Conservation (phyloP, 1,284 basidiomycete species). For the Heterobasidion parviporum region DNA sequence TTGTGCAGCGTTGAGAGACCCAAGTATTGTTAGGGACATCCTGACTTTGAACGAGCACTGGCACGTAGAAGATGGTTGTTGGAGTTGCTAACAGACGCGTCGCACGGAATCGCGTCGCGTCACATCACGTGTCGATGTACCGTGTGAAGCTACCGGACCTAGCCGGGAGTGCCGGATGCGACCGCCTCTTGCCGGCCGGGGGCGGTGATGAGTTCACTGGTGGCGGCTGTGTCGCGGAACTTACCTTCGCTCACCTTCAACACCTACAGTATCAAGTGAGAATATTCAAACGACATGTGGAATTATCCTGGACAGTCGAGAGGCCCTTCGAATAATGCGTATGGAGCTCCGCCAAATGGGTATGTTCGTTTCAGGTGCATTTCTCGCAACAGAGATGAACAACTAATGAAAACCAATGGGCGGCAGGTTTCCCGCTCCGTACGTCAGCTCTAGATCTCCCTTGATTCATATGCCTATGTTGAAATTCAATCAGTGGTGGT, state of each 20-base stretch:
- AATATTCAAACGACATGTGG: background rate
- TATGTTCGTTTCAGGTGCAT: background rate
- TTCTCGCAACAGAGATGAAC: background rate
- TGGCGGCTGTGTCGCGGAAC: no score
- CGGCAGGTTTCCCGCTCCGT: constrained; percentile 8
- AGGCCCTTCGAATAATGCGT: background rate
- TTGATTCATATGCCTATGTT: constrained; percentile 9
- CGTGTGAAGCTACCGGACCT: no score
- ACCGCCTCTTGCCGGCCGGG: no score
- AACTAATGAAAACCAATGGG: background rate
- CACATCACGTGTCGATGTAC: background rate
- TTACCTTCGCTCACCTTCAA: no score
- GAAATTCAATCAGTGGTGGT: constrained; percentile 8
- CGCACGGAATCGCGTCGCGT: background rate
- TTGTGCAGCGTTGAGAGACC: background rate
- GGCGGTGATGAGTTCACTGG: no score
- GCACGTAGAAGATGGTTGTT: background rate
- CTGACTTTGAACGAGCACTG: background rate
- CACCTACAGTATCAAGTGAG: no score
- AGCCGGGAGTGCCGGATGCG: no score
- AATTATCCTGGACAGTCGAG: background rate
- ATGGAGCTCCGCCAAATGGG: constrained; percentile 1
- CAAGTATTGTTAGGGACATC: background rate
- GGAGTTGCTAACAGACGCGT: background rate
- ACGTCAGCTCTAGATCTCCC: constrained; percentile 7